A percentile compares a stretch with the other conserved stretches of the same genome.
phyloP scores from a whole-genome alignment of 75 land plant species.

The Larix kaempferi region DNA sequence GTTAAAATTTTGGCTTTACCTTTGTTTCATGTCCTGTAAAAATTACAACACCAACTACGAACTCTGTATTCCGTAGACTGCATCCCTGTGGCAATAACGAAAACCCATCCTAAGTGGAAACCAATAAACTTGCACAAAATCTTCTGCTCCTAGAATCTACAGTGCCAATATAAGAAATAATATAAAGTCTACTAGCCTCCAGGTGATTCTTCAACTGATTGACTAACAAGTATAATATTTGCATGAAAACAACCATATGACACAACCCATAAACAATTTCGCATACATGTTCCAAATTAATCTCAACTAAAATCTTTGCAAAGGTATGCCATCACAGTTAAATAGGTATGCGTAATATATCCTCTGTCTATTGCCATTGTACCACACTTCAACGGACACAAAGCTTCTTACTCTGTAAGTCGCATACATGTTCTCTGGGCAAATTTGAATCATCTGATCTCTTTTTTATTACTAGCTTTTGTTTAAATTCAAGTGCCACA shows the following conservation, averaged over 20 bases:
- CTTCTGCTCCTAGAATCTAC: no score
- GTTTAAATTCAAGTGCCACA: no score
- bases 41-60: conserved; percentile 84
- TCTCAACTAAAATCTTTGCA: not conserved
- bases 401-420: not conserved
- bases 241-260: not conserved
- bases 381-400: not conserved
- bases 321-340: not conserved
- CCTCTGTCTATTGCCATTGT: not conserved
- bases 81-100: conserved; percentile 67
- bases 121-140: no score
- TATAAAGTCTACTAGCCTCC: not conserved
- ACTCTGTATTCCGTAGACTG: conserved; percentile 92
- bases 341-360: not conserved
- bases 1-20: conserved; percentile 52
- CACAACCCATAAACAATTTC: not conserved
- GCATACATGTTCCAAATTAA: not conserved
- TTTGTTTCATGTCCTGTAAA: conserved; percentile 99
- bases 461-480: no score
- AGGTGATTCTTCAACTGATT: not conserved
- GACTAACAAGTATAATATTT: not conserved
- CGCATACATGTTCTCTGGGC: not conserved
- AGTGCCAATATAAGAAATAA: not conserved
- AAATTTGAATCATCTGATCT: not conserved
- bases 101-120: not conserved